Conservation (phyloP, 257 asterid species). For the Lycium barbarum region DNA sequence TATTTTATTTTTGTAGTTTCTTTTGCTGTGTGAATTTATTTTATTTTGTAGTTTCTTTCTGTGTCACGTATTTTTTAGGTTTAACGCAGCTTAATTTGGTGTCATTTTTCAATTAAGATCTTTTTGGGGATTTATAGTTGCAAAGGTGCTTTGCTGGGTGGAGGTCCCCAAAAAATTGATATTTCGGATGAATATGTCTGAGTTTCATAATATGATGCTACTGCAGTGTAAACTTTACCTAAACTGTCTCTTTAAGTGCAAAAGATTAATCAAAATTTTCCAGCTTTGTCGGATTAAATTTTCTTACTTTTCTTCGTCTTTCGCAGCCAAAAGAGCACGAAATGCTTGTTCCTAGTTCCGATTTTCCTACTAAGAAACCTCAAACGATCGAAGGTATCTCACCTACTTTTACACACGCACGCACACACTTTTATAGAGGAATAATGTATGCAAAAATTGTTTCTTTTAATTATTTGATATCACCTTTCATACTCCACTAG, state of each 20-base stretch:
- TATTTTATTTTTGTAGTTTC: constrained; percentile 22
- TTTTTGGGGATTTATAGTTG: background rate
- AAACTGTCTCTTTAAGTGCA: background rate
- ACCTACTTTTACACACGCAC: too few species aligned
- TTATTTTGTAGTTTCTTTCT: constrained; percentile 30
- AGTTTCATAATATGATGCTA: background rate
- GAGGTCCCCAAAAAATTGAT: background rate
- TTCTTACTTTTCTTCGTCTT: background rate
- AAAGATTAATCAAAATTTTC: background rate
- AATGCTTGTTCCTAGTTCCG: too few species aligned
- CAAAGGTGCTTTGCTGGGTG: background rate
- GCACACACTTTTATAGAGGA: too few species aligned
- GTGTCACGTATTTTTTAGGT: background rate
- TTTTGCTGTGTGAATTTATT: constrained; percentile 29
- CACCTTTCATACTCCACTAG: too few species aligned
- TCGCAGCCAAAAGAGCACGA: too few species aligned
- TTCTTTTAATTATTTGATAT: too few species aligned
- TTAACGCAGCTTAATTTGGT: constrained; percentile 7
- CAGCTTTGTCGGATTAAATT: background rate
- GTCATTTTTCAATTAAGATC: constrained; percentile 15
- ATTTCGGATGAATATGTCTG: background rate
- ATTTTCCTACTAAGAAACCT: too few species aligned
- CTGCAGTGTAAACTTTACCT: background rate
- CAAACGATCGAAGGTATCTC: too few species aligned
- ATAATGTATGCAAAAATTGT: too few species aligned